Evolutionary conservation across 2,329 filamentous ascomycete species (phyloP).

Genomic region (Diaporthe sp.): DNA sequence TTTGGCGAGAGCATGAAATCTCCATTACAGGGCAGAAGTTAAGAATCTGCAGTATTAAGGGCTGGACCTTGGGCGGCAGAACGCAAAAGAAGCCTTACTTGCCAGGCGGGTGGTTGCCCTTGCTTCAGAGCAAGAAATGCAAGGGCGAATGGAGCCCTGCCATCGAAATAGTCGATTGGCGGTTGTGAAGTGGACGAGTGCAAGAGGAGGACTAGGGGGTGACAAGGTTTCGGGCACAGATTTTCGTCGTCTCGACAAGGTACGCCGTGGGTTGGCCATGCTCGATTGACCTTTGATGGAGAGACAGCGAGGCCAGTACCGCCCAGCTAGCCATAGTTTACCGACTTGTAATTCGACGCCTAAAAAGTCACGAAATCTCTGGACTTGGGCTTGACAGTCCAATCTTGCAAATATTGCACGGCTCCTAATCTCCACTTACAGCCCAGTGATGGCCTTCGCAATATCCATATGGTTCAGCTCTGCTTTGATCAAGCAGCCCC

Average conservation of each 20-base stretch:
- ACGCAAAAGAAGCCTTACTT: background rate
- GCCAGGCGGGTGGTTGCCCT: background rate
- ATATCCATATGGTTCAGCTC: background rate
- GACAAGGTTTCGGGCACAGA: background rate
- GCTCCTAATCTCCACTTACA: background rate
- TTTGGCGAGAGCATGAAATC: background rate
- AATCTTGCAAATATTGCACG: background rate
- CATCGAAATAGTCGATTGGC: background rate
- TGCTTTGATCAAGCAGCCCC: background rate
- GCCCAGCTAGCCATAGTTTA: background rate
- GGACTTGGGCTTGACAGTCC: background rate
- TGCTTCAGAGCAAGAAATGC: background rate
- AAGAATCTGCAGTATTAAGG: background rate
- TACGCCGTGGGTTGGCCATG: background rate
- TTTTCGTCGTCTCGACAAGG: background rate
- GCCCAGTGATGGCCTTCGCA: background rate
- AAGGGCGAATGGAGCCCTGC: background rate
- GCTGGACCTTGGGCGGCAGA: background rate
- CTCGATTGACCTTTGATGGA: background rate
- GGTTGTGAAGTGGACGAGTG: background rate
- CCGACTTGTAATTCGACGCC: too few species aligned
- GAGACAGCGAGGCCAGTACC: background rate
- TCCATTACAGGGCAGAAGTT: too few species aligned
- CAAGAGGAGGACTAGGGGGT: background rate
- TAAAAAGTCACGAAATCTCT: background rate